Conservation (phyloP, 768 basidiomycete genomes). For the Xerocomellus dryophilus region DNA sequence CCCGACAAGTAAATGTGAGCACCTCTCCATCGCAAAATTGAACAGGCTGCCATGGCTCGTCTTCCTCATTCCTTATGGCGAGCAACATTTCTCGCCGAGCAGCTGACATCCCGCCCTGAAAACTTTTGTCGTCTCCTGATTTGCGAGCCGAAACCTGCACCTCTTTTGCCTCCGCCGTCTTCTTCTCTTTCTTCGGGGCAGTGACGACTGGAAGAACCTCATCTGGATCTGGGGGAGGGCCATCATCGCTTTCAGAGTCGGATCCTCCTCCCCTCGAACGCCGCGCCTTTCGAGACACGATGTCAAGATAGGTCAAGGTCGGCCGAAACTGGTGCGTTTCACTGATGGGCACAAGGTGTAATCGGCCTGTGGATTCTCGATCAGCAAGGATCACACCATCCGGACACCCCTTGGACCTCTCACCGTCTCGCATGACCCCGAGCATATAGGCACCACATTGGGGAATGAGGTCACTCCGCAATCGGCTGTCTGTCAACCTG, state of each 20-base stretch:
- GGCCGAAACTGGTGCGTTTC: constrained; percentile 83
- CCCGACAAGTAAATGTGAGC: constrained; percentile 19
- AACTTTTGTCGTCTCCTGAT: constrained; percentile 56
- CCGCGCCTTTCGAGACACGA: constrained; percentile 60
- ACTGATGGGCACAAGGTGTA: constrained; percentile 75
- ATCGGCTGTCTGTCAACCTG: constrained; percentile 64
- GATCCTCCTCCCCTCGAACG: constrained; percentile 45
- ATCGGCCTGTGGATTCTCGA: constrained; percentile 40
- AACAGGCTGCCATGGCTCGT: constrained; percentile 70
- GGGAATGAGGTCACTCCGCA: constrained; percentile 69
- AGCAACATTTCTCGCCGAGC: constrained; percentile 75
- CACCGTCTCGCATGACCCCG: constrained; percentile 74
- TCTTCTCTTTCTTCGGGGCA: constrained; percentile 56
- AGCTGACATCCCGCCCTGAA: constrained; percentile 64
- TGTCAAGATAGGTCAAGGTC: constrained; percentile 76
- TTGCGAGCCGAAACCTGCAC: constrained; percentile 75
- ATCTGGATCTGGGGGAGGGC: constrained; percentile 77
- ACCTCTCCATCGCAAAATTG: constrained; percentile 68
- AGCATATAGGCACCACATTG: constrained; percentile 68
- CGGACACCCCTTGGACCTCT: constrained; percentile 13
- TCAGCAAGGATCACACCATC: constrained; percentile 9
- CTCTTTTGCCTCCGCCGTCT: constrained; percentile 60
- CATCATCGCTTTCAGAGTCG: constrained; percentile 76
- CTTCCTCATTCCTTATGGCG: constrained; percentile 71
- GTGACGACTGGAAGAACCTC: constrained; percentile 48